A percentile compares a stretch with the other conserved stretches of the same genome.
Evolutionary conservation across 495 filamentous ascomycete genomes (phyloP).

Genomic region (Penicillium salamii): DNA sequence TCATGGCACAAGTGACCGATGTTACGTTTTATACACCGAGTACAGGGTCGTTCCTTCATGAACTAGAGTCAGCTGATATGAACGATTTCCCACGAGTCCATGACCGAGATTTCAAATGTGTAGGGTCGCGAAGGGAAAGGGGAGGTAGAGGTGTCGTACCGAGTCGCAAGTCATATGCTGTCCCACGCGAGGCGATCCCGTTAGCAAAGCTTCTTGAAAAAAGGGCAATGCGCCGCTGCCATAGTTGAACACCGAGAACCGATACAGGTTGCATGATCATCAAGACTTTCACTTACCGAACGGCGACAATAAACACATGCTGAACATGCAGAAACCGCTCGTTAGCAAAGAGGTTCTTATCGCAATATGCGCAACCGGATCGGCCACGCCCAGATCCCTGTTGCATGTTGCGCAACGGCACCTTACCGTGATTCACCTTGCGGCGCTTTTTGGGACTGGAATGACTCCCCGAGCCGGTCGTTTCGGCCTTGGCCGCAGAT

Average conservation of each 20-base stretch:
- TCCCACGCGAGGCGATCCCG: conserved; percentile 41
- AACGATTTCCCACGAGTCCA: conserved; percentile 8
- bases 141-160: conserved; percentile 62
- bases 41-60: conserved; percentile 85
- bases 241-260: neutral
- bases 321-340: conserved; percentile 40
- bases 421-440: conserved; percentile 99
- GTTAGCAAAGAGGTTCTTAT: conserved; percentile 33
- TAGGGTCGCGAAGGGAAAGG: conserved; percentile 27
- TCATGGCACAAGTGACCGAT: conserved; percentile 99
- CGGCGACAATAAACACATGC: conserved; percentile 99
- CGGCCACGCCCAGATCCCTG: conserved; percentile 29
- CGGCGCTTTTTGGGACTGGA: conserved; percentile 87
- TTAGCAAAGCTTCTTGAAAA: conserved; percentile 31
- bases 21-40: conserved; percentile 96
- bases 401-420: conserved; percentile 24
- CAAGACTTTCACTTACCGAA: conserved; percentile 69
- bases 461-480: conserved; percentile 34
- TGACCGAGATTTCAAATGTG: conserved; percentile 19
- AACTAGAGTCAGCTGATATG: conserved; percentile 26
- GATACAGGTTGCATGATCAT: neutral
- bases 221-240: neutral
- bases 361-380: conserved; percentile 25
- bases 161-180: conserved; percentile 99
- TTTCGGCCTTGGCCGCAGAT: conserved; percentile 39